Evolutionary conservation across 306 rosid genomes (phyloP).

Genomic region (Arachis stenosperma): DNA sequence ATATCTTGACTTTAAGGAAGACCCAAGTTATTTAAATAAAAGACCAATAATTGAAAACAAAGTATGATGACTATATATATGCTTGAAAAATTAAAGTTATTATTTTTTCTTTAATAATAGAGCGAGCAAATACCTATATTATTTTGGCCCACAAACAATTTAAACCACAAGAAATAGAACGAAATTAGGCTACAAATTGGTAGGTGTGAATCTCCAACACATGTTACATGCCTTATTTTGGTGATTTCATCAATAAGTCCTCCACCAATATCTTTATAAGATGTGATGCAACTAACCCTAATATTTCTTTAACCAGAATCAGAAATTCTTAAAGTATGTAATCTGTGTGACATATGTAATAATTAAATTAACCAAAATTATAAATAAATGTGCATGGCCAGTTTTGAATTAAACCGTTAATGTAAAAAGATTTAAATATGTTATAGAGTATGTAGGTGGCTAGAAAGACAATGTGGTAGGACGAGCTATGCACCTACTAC

Average conservation of each 20-base stretch:
- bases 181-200: not conserved
- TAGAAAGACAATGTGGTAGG: not conserved
- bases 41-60: too few relatives aligned
- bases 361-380: not conserved
- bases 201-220: constrained; percentile 2
- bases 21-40: too few relatives aligned
- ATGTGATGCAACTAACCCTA: not conserved
- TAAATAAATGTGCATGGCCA: too few relatives aligned
- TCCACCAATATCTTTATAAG: not conserved
- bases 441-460: not conserved
- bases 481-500: not conserved
- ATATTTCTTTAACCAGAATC: not conserved
- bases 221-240: constrained; percentile 4
- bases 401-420: not conserved
- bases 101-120: too few relatives aligned
- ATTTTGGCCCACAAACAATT: too few relatives aligned
- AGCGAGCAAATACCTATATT: too few relatives aligned
- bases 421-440: too few relatives aligned
- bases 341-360: not conserved
- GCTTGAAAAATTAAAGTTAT: too few relatives aligned
- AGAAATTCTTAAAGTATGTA: not conserved
- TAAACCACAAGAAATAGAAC: too few relatives aligned
- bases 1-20: too few relatives aligned
- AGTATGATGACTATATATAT: too few relatives aligned
- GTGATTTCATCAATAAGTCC: not conserved